Evolutionary conservation across 2,329 filamentous ascomycete species (phyloP), one percentile per base, ranked within the genome.

Genomic region (Septoria petroselini): DNA sequence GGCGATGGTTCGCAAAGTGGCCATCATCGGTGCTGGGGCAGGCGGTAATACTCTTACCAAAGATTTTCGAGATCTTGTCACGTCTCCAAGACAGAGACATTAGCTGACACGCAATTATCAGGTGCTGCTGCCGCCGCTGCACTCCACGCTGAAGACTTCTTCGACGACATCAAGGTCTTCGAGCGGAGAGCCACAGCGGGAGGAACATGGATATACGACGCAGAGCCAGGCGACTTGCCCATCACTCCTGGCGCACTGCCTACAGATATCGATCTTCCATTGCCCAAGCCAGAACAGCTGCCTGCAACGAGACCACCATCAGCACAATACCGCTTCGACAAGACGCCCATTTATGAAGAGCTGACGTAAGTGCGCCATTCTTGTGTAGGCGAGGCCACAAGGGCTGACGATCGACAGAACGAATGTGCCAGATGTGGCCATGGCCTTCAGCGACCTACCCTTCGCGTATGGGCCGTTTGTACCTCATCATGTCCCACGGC

Each of bases 381-480:
- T 4, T 34, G n/a, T 4, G 7, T 23, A 25, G 30, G n/a, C n/a
- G n/a, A n/a, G n/a, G n/a, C n/a, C n/a, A n/a, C n/a, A n/a, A n/a
- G n/a, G n/a, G n/a, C 44, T 48, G 15, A 40, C 7, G 4, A 2
- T 3, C 15, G 8, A 7, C 17, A 52, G 49, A 1, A 81, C 79
- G 1, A 81, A 81, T 41, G 77, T 81, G 0, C 78, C 78, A 0
- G 73, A 76, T 31, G 74, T 80, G 27, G 77, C 76, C 17, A 81
- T 80, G 78, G 72, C 68, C 3, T 79, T 80, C 55, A 80, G 77
- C 0, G 78, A 81, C 50, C 39, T 65, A 1, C 68, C 68, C 0
- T 81, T 81, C 54, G 66, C 78, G 0, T 80, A 80, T 48, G 78
- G 77, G 0, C 77, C 78, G 0, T 81, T 81, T 57, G 74, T 73